Evolutionary conservation across 805 yeast species (phyloP), one percentile per base, ranked within the genome.

Genomic region (Jamesozyma rosinii): DNA sequence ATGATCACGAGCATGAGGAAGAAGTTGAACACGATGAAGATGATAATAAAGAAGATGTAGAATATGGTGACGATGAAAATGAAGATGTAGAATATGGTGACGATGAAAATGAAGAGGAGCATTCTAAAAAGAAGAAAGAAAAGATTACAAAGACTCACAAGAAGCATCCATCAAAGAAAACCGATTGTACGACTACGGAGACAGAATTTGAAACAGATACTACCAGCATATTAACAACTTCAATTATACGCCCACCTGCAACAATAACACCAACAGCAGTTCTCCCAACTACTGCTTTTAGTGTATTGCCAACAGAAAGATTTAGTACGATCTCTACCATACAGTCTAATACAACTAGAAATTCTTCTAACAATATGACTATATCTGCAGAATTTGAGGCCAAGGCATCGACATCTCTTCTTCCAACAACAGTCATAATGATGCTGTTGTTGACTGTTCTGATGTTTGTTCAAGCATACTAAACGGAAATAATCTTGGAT

Each of bases 371-470:
- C 4, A 39, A 22, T 30, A 15, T 20, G 18, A 37, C 38, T 15
- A 11, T 35, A 20, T 13, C 17, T 15, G 37, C 37, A 5, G 40
- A 18, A 9, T 22, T 36, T 27, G 39, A 39, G 19, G 51, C 49
- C 10, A 51, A 50, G 20, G 47, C 51, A 13, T 46, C 58, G 1
- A 42, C 44, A 35, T 39, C 44, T 14, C 39, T 45, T 36, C 15
- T 45, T 5, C 54, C 58, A 13, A 43, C 49, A 4, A 48, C 54
- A 9, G 36, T 50, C 21, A 35, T 51, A 10, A 27, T 52, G 24
- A 55, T 53, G 11, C 24, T 47, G 10, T 14, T 52, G 11, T 37
- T 53, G 18, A 29, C 51, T 9, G 38, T 47, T 27, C 35, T 52
- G 15, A 40, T 52, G 19, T 46, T 53, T 29, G 35, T 48, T 14